A percentile compares a stretch with the other conserved stretches of the same genome.
phyloP scores from a whole-genome alignment of 2,329 filamentous ascomycete species.

The Nannizziopsis arthrosporioides region DNA sequence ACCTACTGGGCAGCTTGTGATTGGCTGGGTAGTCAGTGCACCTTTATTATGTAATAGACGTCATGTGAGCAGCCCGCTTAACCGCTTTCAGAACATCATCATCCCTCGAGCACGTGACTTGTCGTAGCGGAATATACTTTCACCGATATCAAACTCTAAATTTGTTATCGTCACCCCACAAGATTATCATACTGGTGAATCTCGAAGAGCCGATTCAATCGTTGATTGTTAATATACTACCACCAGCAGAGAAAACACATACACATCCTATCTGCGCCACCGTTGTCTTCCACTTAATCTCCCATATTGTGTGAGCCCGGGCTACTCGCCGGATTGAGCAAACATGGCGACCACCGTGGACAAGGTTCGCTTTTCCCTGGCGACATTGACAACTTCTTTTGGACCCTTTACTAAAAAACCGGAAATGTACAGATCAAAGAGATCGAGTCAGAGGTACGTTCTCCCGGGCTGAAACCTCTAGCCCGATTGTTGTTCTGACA shows the following conservation, averaged over 20 bases:
- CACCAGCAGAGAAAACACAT: no score
- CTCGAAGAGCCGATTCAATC: not conserved
- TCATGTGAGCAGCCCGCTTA: not conserved
- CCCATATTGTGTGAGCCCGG: not conserved
- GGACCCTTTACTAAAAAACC: constrained; percentile 24
- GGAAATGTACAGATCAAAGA: constrained; percentile 65
- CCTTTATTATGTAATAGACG: not conserved
- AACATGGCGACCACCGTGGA: constrained; percentile 91
- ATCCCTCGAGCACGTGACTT: no score
- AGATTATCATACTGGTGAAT: not conserved
- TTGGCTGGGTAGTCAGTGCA: not conserved
- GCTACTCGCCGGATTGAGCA: constrained; percentile 1
- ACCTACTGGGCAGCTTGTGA: not conserved
- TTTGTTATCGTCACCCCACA: constrained; percentile 8
- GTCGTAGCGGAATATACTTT: not conserved
- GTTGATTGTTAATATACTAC: not conserved
- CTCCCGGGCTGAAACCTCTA: not conserved
- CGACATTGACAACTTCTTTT: not conserved
- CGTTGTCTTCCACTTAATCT: no score
- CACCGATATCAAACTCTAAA: constrained; percentile 9
- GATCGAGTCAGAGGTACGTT: constrained; percentile 79
- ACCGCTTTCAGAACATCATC: not conserved
- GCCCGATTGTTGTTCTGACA: constrained; percentile 12
- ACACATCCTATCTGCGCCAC: no score
- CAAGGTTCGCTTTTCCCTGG: constrained; percentile 53